These are phyloP conservation scores for Mentha longifolia DNA, from an alignment of 257 asterid species.

Conservation along the genomic window DNA sequence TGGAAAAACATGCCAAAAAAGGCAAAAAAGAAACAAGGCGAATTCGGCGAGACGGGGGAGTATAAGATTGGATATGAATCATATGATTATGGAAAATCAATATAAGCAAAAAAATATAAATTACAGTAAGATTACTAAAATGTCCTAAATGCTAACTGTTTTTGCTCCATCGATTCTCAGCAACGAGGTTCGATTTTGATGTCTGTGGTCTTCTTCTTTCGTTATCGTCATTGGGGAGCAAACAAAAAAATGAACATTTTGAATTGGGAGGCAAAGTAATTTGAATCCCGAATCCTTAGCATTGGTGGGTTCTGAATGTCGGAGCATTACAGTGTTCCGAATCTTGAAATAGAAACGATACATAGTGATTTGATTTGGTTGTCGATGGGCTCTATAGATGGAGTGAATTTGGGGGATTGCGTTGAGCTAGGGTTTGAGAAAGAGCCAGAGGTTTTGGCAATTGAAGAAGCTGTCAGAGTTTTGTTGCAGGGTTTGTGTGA, in stretches of 20 bases:
- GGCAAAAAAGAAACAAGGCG: too few relatives aligned
- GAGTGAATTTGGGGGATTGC: slow-evolving; percentile 54
- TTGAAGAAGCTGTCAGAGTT: slow-evolving; percentile 81
- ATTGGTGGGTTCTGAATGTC: slow-evolving; percentile 24
- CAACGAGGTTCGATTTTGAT: slow-evolving; percentile 21
- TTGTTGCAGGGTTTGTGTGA: slow-evolving; percentile 87
- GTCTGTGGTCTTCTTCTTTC: slow-evolving; percentile 18
- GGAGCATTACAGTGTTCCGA: slow-evolving; percentile 19
- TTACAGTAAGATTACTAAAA: too few relatives aligned
- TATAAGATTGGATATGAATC: too few relatives aligned
- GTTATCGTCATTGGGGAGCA: slow-evolving; percentile 36
- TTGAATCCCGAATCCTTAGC: slow-evolving; percentile 42
- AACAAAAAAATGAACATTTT: slow-evolving; percentile 46
- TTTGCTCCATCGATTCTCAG: not conserved
- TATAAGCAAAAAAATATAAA: too few relatives aligned
- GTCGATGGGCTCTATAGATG: slow-evolving; percentile 88
- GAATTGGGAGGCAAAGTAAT: slow-evolving; percentile 37
- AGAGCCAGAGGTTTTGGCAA: slow-evolving; percentile 57
- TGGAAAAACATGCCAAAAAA: too few relatives aligned
- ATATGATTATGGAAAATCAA: too few relatives aligned
- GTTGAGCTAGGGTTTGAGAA: slow-evolving; percentile 59
- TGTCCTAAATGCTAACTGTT: too few relatives aligned
- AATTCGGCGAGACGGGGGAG: too few relatives aligned
- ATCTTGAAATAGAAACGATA: slow-evolving; percentile 3
- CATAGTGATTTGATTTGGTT: slow-evolving; percentile 10